Evolutionary conservation across 176 grass and related monocot species (phyloP), one percentile per base, ranked within the genome.

Genomic region (Thinopyrum elongatum): DNA sequence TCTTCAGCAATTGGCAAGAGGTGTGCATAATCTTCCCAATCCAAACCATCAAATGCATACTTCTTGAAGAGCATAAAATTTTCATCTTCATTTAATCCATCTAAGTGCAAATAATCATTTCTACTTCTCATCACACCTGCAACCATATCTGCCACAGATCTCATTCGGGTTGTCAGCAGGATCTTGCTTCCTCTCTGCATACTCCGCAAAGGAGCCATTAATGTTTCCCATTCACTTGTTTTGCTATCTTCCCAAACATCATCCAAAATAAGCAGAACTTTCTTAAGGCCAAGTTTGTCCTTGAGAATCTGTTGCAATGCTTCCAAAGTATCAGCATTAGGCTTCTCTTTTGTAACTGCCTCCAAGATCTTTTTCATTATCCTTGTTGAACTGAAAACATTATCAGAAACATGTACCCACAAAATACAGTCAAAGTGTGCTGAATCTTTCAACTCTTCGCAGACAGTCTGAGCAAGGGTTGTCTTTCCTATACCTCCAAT

Each of bases 231-330:
- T n/a, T 84, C 70, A 17, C 1, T 7, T 4, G 1, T 10, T 46
- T 69, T 28, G 0, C 5, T 10, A 21, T 92, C 86, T 19, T 70
- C 47, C 90, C 90, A 92, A 27, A 88, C 86, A 85, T 92, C 76
- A 65, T 92, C 90, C 15, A 92, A 27, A 10, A 92, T 59, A n/a
- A 92, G 47, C 17, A 92, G 26, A 69, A 89, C 72, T 6, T 83
- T 92, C 26, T 63, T 79, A 14, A 0, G 6, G 0, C 14, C 14
- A 0, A 89, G 65, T n/a, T 49, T n/a, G 26, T 71, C 75, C 10
- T 59, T 78, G 17, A 92, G 70, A n/a, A 31, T 64, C 2, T 15
- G 5, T 29, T 85, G 75, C 17, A 82, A 13, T 55, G 71, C 68
- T 14, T 75, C 35, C 46, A 83, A 35, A 57, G n/a, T 87, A 47